A percentile compares a stretch with the other conserved stretches of the same genome.
These are phyloP conservation scores for Thelonectria olida DNA, from an alignment of 2,329 filamentous ascomycete genomes.

Conservation along the genomic window DNA sequence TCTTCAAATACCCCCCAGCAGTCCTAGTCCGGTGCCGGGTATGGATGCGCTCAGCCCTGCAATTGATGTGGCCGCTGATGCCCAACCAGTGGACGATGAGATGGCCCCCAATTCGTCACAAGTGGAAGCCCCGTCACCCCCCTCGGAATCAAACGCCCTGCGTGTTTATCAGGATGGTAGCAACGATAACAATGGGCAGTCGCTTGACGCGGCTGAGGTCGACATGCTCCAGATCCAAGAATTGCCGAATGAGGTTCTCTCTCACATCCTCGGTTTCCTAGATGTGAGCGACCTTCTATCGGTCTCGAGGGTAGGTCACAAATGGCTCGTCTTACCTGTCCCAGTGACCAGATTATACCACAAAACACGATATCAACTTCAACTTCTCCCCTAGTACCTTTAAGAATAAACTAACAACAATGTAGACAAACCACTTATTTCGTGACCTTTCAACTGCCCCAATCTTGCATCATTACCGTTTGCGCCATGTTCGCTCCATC, in stretches of 20 bases:
- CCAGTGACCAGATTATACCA: not conserved
- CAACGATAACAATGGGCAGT: not conserved
- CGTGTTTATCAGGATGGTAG: not conserved
- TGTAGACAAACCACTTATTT: slow-evolving; percentile 68
- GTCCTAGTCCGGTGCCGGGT: slow-evolving; percentile 21
- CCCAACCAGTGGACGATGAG: slow-evolving; percentile 38
- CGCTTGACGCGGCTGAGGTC: not conserved
- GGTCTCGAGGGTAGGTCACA: slow-evolving; percentile 62
- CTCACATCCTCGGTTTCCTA: slow-evolving; percentile 64
- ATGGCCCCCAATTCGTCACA: slow-evolving; percentile 18
- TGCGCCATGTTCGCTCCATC: slow-evolving; percentile 62
- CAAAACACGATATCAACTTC: not conserved
- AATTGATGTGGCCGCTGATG: slow-evolving; percentile 39
- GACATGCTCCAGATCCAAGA: slow-evolving; percentile 45
- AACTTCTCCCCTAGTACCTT: not conserved
- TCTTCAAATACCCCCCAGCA: slow-evolving; percentile 21
- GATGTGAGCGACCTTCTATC: slow-evolving; percentile 66
- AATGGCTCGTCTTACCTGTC: too few relatives aligned
- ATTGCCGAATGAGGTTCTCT: slow-evolving; percentile 66
- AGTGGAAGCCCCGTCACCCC: slow-evolving; percentile 20
- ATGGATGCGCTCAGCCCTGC: slow-evolving; percentile 31
- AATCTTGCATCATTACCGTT: slow-evolving; percentile 70
- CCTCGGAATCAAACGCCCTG: slow-evolving; percentile 4
- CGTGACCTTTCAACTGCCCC: slow-evolving; percentile 70
- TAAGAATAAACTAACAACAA: slow-evolving; percentile 29